Evolutionary conservation across 768 basidiomycete genomes (phyloP).

Genomic region (Tylopilus sp.): DNA sequence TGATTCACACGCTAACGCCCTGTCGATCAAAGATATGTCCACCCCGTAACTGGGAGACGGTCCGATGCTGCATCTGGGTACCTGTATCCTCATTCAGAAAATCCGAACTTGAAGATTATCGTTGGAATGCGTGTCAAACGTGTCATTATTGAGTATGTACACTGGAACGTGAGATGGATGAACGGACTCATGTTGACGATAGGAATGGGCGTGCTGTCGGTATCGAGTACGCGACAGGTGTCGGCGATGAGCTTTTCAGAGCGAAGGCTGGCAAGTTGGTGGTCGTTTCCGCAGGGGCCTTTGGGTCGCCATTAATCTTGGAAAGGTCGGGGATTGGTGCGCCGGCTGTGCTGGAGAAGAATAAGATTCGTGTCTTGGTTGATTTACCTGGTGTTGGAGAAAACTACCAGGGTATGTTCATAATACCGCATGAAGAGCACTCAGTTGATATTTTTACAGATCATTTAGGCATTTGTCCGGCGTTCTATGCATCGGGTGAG

Average conservation of each 20-base stretch:
- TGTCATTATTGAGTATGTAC: constrained; percentile 1
- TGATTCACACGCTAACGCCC: neutral
- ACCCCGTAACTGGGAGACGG: constrained; percentile 37
- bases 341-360: too few relatives aligned
- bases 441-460: constrained; percentile 13
- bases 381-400: constrained; percentile 79
- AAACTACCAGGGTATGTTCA: constrained; percentile 48
- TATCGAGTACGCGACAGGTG: constrained; percentile 33
- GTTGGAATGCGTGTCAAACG: constrained; percentile 24
- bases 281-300: constrained; percentile 51
- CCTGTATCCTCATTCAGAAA: constrained; percentile 33
- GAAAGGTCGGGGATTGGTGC: too few relatives aligned
- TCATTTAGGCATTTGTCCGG: constrained; percentile 24
- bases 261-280: constrained; percentile 38
- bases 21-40: constrained; percentile 46
- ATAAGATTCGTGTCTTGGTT: constrained; percentile 46
- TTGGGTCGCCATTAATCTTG: constrained; percentile 56
- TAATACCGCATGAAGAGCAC: too few relatives aligned
- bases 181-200: neutral
- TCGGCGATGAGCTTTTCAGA: neutral
- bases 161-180: neutral
- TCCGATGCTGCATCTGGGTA: constrained; percentile 34
- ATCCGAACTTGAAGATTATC: constrained; percentile 29
- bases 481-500: constrained; percentile 42
- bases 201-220: constrained; percentile 37